Percentiles rank a stretch among this genome's conserved stretches.
Evolutionary conservation across 1,284 basidiomycete species (phyloP).

Genomic region (Naganishia albida): DNA sequence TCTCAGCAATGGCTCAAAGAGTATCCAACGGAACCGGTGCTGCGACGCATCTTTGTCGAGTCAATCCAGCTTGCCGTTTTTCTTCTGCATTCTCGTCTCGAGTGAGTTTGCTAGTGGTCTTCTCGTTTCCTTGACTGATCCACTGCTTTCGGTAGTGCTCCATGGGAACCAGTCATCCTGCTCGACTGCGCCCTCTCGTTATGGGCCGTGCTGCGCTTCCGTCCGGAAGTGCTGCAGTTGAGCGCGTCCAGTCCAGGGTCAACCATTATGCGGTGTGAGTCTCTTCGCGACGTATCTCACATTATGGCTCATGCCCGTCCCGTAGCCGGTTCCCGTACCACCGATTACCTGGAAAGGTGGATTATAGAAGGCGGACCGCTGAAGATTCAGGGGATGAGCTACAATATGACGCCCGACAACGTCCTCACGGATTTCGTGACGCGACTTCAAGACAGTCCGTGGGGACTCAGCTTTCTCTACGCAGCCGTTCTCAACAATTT

Average conservation of each 20-base stretch:
- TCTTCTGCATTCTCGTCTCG: conserved; percentile 39
- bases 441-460: conserved; percentile 20
- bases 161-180: conserved; percentile 42
- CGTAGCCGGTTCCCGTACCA: conserved; percentile 38
- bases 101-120: conserved; percentile 10
- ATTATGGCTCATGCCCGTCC: conserved; percentile 33
- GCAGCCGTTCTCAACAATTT: conserved; percentile 24
- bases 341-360: conserved; percentile 19
- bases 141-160: conserved; percentile 19
- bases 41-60: conserved; percentile 40
- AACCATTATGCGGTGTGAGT: conserved; percentile 24
- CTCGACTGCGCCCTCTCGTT: conserved; percentile 44
- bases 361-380: conserved; percentile 11
- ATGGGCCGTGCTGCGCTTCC: conserved; percentile 44
- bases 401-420: conserved; percentile 23
- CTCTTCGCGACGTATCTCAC: conserved; percentile 14
- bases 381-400: conserved; percentile 25
- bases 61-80: conserved; percentile 41
- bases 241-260: conserved; percentile 6
- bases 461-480: conserved; percentile 15
- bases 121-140: background rate
- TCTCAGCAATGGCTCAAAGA: conserved; percentile 39
- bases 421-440: conserved; percentile 15
- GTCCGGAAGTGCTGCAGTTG: conserved; percentile 35
- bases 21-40: conserved; percentile 35